These are phyloP conservation scores for Isabelozyma pseudorhagii DNA, from an alignment of 805 yeast genomes.

Conservation along the genomic window DNA sequence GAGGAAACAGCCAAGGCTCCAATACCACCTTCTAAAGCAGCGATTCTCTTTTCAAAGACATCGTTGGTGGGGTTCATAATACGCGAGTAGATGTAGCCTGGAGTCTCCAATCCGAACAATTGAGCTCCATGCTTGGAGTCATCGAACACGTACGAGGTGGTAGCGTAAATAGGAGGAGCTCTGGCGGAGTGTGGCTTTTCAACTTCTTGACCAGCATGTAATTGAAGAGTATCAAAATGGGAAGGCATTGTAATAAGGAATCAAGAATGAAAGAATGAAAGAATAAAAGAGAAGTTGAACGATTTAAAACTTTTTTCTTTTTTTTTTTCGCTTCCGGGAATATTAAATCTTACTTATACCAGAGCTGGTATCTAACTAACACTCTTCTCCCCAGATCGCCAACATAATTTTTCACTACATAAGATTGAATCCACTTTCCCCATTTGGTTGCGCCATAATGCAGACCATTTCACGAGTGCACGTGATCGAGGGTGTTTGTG, in stretches of 20 bases:
- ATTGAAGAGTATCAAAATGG: conserved; percentile 86
- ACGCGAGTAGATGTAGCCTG: conserved; percentile 87
- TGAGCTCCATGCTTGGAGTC: conserved; percentile 92
- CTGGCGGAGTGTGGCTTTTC: conserved; percentile 70
- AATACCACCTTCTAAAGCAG: conserved; percentile 89
- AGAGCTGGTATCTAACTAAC: no score
- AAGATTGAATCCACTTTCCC: not conserved
- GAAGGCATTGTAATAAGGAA: conserved; percentile 40
- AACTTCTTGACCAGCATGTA: conserved; percentile 88
- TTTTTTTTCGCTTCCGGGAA: no score
- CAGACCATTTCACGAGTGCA: not conserved
- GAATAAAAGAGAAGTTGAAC: not conserved
- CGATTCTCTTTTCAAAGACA: conserved; percentile 86
- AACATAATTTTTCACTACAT: not conserved
- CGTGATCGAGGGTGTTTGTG: not conserved
- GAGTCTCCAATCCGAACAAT: conserved; percentile 77
- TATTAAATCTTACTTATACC: no score
- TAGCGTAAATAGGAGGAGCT: conserved; percentile 92
- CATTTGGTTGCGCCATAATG: not conserved
- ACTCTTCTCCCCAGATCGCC: not conserved
- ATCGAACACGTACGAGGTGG: conserved; percentile 84
- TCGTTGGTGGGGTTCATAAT: conserved; percentile 91
- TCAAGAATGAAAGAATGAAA: not conserved
- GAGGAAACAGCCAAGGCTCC: conserved; percentile 88
- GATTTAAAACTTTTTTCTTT: no score